Evolutionary conservation across 495 filamentous ascomycete species (phyloP).

Genomic region (Bombardia bombarda): DNA sequence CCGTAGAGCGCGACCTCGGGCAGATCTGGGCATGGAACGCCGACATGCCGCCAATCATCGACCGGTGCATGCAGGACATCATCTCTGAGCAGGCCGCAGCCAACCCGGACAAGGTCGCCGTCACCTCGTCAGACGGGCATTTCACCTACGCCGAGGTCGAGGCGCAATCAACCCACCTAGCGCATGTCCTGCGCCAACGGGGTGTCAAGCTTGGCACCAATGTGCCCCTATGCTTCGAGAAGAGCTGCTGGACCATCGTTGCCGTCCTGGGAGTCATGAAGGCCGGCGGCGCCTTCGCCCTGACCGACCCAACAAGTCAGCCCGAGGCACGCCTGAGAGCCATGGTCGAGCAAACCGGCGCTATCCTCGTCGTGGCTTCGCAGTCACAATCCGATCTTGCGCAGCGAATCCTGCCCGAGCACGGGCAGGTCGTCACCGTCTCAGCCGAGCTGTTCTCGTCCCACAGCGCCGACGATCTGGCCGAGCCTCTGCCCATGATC

Average conservation of each 20-base stretch:
- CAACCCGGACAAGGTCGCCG: constrained; percentile 22
- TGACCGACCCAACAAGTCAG: constrained; percentile 33
- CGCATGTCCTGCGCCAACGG: constrained; percentile 27
- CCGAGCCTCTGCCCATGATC: constrained; percentile 13
- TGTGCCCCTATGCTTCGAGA: constrained; percentile 49
- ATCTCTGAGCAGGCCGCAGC: constrained; percentile 22
- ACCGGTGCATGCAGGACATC: constrained; percentile 32
- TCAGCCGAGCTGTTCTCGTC: constrained; percentile 1
- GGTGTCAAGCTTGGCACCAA: constrained; percentile 40
- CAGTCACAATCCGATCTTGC: constrained; percentile 22
- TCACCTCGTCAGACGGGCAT: constrained; percentile 49
- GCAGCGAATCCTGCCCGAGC: constrained; percentile 17
- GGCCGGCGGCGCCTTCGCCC: constrained; percentile 37
- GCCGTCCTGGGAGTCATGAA: constrained; percentile 47
- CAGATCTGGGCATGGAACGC: constrained; percentile 35
- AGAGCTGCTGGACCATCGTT: constrained; percentile 45
- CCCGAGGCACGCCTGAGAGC: constrained; percentile 41
- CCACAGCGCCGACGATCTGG: not conserved
- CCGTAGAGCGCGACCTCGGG: constrained; percentile 15
- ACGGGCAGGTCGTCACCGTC: constrained; percentile 17
- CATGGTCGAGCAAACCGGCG: constrained; percentile 44
- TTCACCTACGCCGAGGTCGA: constrained; percentile 51
- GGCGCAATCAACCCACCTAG: constrained; percentile 37
- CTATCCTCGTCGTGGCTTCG: constrained; percentile 48
- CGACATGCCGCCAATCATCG: constrained; percentile 27